These are phyloP conservation scores for Melampsora larici-populina DNA, from an alignment of 1,284 basidiomycete genomes.

Conservation along the genomic window DNA sequence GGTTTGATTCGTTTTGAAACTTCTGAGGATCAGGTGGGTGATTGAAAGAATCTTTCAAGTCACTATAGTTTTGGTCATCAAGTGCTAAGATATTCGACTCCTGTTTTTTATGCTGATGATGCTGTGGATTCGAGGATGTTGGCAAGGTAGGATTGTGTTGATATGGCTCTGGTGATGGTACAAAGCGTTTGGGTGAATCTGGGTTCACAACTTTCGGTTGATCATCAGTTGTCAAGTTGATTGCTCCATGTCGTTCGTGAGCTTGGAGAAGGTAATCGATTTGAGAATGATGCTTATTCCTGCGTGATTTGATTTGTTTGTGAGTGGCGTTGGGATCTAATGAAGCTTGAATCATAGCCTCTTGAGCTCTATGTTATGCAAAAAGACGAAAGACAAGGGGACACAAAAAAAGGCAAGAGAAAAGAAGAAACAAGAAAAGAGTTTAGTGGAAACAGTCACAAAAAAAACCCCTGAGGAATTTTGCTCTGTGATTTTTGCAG, in stretches of 20 bases:
- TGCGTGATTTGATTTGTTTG: not conserved
- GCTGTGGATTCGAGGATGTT: too few relatives aligned
- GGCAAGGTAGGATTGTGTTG: too few relatives aligned
- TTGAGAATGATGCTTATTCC: not conserved
- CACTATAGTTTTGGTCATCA: not conserved
- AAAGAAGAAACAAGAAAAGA: not conserved
- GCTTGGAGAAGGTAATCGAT: not conserved
- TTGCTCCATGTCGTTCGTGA: too few relatives aligned
- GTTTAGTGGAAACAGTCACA: not conserved
- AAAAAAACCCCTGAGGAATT: too few relatives aligned
- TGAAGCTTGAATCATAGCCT: conserved; percentile 37
- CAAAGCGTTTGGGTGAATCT: too few relatives aligned
- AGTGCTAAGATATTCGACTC: not conserved
- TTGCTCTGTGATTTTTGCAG: too few relatives aligned
- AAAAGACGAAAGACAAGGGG: not conserved
- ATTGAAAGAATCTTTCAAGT: not conserved
- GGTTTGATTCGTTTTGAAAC: not conserved
- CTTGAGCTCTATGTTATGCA: too few relatives aligned
- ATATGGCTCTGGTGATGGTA: too few relatives aligned
- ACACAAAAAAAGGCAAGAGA: not conserved
- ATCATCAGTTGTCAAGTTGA: not conserved
- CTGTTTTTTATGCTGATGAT: too few relatives aligned
- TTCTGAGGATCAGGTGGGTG: not conserved
- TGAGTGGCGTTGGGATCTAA: conserved; percentile 15
- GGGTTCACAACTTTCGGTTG: too few relatives aligned